Percentiles rank a stretch among this genome's conserved stretches.
These are phyloP conservation scores for Diaporthe nobilis DNA, from an alignment of 2,329 filamentous ascomycete genomes.

Conservation along the genomic window DNA sequence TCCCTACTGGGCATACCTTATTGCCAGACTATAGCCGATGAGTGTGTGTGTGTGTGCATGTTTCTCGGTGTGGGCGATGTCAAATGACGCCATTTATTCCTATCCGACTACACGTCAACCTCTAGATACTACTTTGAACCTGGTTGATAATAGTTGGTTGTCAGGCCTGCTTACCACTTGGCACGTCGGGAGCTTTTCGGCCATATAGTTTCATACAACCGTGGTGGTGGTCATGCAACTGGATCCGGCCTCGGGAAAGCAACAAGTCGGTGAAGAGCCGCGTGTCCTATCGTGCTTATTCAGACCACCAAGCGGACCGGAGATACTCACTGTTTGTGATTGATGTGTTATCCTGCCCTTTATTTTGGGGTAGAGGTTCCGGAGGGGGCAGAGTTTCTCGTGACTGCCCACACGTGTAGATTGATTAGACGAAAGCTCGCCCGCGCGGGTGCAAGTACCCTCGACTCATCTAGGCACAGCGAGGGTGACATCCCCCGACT, in stretches of 20 bases:
- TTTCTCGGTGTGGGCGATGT: not conserved
- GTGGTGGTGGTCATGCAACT: not conserved
- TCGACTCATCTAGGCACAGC: slow-evolving; percentile 13
- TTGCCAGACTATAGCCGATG: not conserved
- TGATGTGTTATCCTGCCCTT: not conserved
- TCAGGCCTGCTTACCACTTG: not conserved
- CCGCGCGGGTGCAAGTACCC: slow-evolving; percentile 14
- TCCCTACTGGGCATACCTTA: not conserved
- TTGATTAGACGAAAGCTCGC: not conserved
- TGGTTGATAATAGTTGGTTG: not conserved
- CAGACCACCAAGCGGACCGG: not conserved
- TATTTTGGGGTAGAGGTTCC: not conserved
- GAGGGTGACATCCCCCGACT: slow-evolving; percentile 17
- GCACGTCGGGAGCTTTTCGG: not conserved
- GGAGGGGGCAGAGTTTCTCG: not conserved
- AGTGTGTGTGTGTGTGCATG: too few species aligned
- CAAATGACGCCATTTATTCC: not conserved
- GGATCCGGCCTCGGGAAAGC: not conserved
- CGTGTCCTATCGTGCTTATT: not conserved
- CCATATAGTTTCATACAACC: too few species aligned
- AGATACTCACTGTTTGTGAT: not conserved
- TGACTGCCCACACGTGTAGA: not conserved
- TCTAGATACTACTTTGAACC: not conserved
- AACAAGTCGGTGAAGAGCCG: slow-evolving; percentile 2
- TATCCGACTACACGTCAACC: not conserved